phyloP scores from a whole-genome alignment of 1,284 basidiomycete genomes.

The Veloboletus limbatus region DNA sequence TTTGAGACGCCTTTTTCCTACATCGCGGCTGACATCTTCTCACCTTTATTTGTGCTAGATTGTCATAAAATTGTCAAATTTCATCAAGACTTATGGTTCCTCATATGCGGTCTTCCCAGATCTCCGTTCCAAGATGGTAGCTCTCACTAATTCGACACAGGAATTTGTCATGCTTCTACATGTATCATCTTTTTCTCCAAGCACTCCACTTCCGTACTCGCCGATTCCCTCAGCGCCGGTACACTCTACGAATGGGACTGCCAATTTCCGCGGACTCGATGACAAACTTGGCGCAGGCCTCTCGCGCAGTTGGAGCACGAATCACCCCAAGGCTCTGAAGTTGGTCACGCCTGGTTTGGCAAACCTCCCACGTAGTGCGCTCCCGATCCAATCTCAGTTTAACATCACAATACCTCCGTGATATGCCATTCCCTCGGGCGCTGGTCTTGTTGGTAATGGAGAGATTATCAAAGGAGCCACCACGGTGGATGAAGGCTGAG shows the following conservation, averaged over 20 bases:
- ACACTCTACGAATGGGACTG: conserved; percentile 6
- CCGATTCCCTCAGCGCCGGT: conserved; percentile 42
- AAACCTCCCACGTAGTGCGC: conserved; percentile 53
- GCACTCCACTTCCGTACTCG: conserved; percentile 55
- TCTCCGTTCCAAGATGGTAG: conserved; percentile 64
- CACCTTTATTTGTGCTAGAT: conserved; percentile 39
- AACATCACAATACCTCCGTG: conserved; percentile 36
- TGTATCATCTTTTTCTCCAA: conserved; percentile 72
- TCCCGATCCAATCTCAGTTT: conserved; percentile 50
- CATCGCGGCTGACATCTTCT: neutral
- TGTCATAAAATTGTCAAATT: conserved; percentile 65
- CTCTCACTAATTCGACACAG: conserved; percentile 73
- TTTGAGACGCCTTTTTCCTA: too few relatives aligned
- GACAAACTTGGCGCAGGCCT: conserved; percentile 52
- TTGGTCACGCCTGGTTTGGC: conserved; percentile 32
- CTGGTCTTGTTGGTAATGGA: conserved; percentile 8
- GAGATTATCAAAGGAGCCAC: conserved; percentile 17
- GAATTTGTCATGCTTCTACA: conserved; percentile 76
- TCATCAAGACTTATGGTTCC: conserved; percentile 58
- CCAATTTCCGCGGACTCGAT: conserved; percentile 31
- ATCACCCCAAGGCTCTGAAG: conserved; percentile 44
- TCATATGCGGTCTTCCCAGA: conserved; percentile 53
- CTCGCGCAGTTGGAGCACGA: conserved; percentile 59
- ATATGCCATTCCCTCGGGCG: conserved; percentile 2
- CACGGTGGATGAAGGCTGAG: conserved; percentile 32